Evolutionary conservation across 208 protist genomes (phyloP).

Genomic region (Trichomonas tenax): DNA sequence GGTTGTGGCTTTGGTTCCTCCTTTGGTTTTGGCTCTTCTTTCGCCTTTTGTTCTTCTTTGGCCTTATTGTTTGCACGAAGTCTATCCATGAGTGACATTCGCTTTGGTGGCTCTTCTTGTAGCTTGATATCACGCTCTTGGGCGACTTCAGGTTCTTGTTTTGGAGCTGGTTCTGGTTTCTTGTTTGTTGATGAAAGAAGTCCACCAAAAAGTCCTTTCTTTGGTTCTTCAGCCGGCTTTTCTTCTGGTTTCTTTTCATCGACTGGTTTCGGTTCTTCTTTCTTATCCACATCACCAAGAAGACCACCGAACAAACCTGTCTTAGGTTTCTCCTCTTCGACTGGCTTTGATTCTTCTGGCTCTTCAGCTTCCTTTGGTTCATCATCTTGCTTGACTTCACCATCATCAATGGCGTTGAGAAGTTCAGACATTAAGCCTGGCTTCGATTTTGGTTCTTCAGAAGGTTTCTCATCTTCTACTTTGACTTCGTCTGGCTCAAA

Average conservation of each 20-base stretch:
- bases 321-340: background rate
- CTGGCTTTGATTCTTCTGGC: background rate
- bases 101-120: no score
- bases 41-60: background rate
- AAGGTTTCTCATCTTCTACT: background rate
- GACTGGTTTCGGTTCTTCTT: no score
- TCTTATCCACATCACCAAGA: no score
- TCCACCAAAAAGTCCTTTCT: no score
- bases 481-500: background rate
- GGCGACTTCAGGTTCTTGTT: no score
- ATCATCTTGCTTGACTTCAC: no score
- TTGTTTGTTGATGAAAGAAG: no score
- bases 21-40: background rate
- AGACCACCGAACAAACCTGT: no score
- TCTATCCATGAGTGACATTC: background rate
- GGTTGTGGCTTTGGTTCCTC: background rate
- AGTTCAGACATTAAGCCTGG: background rate
- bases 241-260: no score
- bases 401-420: background rate
- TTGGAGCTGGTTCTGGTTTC: no score
- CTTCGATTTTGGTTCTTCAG: background rate
- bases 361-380: background rate
- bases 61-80: background rate
- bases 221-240: no score
- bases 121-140: no score